A percentile compares a stretch with the other conserved stretches of the same genome.
Evolutionary conservation across 176 grass and related monocot species (phyloP).

Genomic region (Hyparrhenia diplandra): DNA sequence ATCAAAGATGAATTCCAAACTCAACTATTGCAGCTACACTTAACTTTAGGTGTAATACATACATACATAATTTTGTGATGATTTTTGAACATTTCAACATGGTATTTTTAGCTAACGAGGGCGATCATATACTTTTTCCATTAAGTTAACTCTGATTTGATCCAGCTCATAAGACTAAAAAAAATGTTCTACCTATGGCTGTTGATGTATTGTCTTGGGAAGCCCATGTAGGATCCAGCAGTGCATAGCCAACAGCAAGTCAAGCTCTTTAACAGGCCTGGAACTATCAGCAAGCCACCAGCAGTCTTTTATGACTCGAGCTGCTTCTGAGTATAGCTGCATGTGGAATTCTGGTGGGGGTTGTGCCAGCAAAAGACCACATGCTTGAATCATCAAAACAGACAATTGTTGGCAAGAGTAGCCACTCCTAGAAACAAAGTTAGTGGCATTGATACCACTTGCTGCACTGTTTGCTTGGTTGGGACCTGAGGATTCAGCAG

Average conservation of each 20-base stretch:
- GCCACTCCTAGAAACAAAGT: conserved; percentile 91
- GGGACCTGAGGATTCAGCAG: conserved; percentile 51
- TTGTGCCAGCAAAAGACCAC: conserved; percentile 90
- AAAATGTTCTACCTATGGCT: conserved; percentile 57
- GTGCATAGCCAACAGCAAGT: conserved; percentile 93
- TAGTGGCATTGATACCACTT: conserved; percentile 62
- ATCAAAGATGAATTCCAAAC: too few relatives aligned
- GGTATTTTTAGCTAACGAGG: too few relatives aligned
- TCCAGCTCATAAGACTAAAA: conserved; percentile 20
- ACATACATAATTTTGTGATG: too few relatives aligned
- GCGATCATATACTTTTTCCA: too few relatives aligned
- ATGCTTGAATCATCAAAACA: conserved; percentile 98
- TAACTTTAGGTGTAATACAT: too few relatives aligned
- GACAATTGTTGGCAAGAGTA: conserved; percentile 88
- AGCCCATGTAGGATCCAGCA: conserved; percentile 90
- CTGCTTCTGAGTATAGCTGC: conserved; percentile 90
- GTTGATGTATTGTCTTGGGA: conserved; percentile 97
- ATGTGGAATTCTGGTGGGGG: conserved; percentile 93
- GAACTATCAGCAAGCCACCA: conserved; percentile 94
- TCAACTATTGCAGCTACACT: too few relatives aligned
- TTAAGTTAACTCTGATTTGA: conserved; percentile 17
- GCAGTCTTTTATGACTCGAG: conserved; percentile 91
- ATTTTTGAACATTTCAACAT: too few relatives aligned
- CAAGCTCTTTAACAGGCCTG: conserved; percentile 84
- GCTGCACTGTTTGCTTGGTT: conserved; percentile 48